Evolutionary conservation across 148 eudicot genomes (phyloP), one percentile per base, ranked within the genome.

Genomic region (Rheum nobile): DNA sequence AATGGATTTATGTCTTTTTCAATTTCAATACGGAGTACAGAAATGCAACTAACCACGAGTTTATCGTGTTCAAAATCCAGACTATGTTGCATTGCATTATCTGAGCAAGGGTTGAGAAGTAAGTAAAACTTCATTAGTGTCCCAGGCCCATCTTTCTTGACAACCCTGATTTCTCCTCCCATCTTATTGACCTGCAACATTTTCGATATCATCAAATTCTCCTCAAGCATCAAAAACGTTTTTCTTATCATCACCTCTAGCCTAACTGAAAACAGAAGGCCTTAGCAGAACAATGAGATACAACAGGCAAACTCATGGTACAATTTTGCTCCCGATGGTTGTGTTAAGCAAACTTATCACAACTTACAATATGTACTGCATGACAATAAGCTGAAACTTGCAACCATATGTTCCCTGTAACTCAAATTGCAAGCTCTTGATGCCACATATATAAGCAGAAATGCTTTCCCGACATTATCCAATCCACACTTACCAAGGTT

Each of bases 101-200:
- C 88, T 4, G 79, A 78, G 68, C 93, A 82, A 55, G 93, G 77
- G 67, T 75, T 81, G 75, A 95, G 96, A 76, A 84, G 80, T 82
- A 95, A 82, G 75, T 79, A 81, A 38, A 95, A 71, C 73, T 72
- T 84, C 91, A 95, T 91, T 46, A 91, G 75, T 35, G 98, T 91
- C 71, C 98, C 98, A 14, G 88, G 87, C 67, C 96, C 93, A 74
- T 85, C 85, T 80, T 91, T 95, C 87, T 86, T 84, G 31, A 90
- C 83, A 55, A 95, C 96, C 82, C 86, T 89, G 74, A 95, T 95
- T 46, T 95, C 93, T 80, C 98, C 98, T 75, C 97, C 93, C 98
- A 95, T 95, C 83, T 95, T 84, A 72, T 87, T 85, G 19, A 95
- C 96, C 98, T 95, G 88, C 55, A 82, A 74, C 71, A 65, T 6